Evolutionary conservation across 805 yeast genomes (phyloP), one percentile per base, ranked within the genome.

Genomic region (Wickerhamomyces chambardii): DNA sequence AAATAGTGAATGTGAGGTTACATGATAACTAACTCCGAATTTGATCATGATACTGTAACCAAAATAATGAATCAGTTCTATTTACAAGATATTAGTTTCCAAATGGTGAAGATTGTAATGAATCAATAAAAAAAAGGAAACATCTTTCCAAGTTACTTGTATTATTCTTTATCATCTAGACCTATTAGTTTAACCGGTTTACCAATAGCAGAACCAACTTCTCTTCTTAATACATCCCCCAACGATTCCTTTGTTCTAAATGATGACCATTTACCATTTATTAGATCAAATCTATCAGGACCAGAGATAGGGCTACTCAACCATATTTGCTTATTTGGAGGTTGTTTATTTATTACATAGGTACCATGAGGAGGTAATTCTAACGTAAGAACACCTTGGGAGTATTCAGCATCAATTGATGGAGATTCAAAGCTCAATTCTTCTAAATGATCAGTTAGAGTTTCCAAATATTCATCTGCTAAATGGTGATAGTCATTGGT

Each of bases 291-390:
- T 44, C 83, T 61, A 51, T 87, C 86, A 6, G 98, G 98, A 0
- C 98, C 98, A 7, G 94, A 82, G 4, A 86, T 52, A 0, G 99
- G 99, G 30, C 95, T 83, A 39, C 94, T 76, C 35, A 90, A 68
- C 99, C 99, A 92, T 22, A 92, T 81, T 56, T 92, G 99, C 59
- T 84, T 82, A 60, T 87, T 92, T 4, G 98, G 97, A 2, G 98
- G 98, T 59, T 92, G 97, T 53, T 87, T 90, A 63, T 92, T 92
- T 52, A 92, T 79, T 21, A 92, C 95, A 53, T 92, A 92, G 0
- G 89, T 73, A 2, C 97, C 97, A 15, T 66, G 63, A 1, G 77
- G 72, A 4, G 90, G 84, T 15, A 84, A 48, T 6, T 67, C 73
- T 38, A 92, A 55, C 1, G 90, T 78, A 59, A 92, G 58, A 8